phyloP scores from a whole-genome alignment of 257 asterid species.

The Nicotiana obtusifolia region DNA sequence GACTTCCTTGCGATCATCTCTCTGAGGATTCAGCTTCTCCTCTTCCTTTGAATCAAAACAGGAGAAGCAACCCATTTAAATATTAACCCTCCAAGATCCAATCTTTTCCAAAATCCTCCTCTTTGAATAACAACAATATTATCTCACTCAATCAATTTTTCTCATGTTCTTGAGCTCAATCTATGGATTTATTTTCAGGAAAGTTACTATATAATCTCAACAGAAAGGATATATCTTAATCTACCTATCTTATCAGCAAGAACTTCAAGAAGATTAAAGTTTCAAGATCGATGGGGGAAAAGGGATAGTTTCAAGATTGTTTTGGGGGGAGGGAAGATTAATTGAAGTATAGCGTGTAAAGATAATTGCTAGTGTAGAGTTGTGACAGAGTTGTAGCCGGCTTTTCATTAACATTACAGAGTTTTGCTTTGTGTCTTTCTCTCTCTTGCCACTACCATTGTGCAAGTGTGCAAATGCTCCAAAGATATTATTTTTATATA shows the following conservation, averaged over 20 bases:
- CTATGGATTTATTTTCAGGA: constrained; percentile 2
- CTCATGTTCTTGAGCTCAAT: constrained; percentile 30
- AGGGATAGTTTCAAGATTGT: constrained; percentile 12
- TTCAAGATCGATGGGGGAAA: not conserved
- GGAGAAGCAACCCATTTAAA: constrained; percentile 84
- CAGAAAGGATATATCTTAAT: not conserved
- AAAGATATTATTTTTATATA: not conserved
- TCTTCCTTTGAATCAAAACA: constrained; percentile 89
- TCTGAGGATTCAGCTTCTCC: constrained; percentile 59
- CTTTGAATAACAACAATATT: constrained; percentile 25
- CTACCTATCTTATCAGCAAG: constrained; percentile 18
- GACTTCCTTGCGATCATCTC: constrained; percentile 58
- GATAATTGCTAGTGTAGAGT: constrained; percentile 24
- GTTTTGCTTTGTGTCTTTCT: constrained; percentile 15
- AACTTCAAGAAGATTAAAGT: not conserved
- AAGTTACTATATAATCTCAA: not conserved
- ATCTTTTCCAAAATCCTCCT: constrained; percentile 21
- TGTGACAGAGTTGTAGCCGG: constrained; percentile 59
- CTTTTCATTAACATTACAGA: constrained; percentile 48
- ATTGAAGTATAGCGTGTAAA: constrained; percentile 4
- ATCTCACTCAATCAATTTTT: constrained; percentile 24
- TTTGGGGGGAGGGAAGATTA: constrained; percentile 9
- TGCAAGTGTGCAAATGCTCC: not conserved
- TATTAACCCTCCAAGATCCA: constrained; percentile 22
- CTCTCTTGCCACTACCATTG: not conserved